Evolutionary conservation across 2,329 filamentous ascomycete genomes (phyloP).

Genomic region (Exophiala calicioides): DNA sequence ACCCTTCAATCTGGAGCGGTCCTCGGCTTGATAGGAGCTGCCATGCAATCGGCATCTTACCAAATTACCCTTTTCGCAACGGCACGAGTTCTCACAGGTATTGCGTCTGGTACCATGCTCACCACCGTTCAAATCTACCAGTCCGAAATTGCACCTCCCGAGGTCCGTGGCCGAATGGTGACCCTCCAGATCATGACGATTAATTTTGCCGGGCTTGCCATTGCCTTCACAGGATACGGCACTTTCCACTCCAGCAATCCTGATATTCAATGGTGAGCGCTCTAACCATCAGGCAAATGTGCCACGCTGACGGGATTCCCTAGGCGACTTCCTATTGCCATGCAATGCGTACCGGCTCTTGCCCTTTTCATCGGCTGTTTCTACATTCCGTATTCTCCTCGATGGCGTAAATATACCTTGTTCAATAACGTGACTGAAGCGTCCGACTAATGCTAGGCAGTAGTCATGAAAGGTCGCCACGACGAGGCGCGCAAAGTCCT

Average conservation of each 20-base stretch:
- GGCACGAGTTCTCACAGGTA: conserved; percentile 77
- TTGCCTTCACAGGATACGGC: too few species aligned
- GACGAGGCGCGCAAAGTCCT: conserved; percentile 46
- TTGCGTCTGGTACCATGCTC: conserved; percentile 81
- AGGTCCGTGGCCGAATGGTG: conserved; percentile 48
- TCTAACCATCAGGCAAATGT: neutral
- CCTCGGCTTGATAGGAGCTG: neutral
- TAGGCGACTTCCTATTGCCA: neutral
- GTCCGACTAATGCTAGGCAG: neutral
- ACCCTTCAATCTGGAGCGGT: neutral
- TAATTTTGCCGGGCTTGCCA: too few species aligned
- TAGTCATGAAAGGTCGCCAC: conserved; percentile 36
- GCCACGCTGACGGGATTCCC: neutral
- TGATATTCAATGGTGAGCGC: too few species aligned
- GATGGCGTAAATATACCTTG: conserved; percentile 1
- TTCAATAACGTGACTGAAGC: too few species aligned
- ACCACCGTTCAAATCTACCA: conserved; percentile 92
- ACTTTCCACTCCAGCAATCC: too few species aligned
- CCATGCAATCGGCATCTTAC: neutral
- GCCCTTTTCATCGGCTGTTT: conserved; percentile 1
- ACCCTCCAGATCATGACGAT: conserved; percentile 57
- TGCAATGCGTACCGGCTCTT: neutral
- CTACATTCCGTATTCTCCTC: conserved; percentile 4
- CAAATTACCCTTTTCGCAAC: conserved; percentile 68
- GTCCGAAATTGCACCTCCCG: conserved; percentile 69